phyloP scores from a whole-genome alignment of 2,329 filamentous ascomycete species.

The Alternaria gaisen region DNA sequence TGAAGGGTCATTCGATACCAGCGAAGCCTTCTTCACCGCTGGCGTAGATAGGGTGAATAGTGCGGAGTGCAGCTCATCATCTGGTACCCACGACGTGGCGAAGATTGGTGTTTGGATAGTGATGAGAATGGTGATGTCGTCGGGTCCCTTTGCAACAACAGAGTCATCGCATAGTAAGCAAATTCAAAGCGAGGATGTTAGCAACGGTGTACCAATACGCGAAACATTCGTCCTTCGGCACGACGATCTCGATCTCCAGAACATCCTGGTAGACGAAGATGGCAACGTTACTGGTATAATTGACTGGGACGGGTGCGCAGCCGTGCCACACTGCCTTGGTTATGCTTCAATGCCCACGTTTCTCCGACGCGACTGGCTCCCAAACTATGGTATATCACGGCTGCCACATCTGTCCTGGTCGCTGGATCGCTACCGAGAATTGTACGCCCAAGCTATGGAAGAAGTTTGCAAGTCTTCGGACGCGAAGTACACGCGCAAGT shows the following conservation, averaged over 20 bases:
- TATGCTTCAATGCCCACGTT: conserved; percentile 21
- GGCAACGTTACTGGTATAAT: conserved; percentile 36
- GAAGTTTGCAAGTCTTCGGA: conserved; percentile 10
- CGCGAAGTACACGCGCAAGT: conserved; percentile 24
- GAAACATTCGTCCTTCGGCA: conserved; percentile 32
- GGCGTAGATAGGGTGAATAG: conserved; percentile 5
- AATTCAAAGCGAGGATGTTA: not conserved
- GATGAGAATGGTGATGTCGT: conserved; percentile 2
- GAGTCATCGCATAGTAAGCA: not conserved
- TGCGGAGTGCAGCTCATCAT: not conserved
- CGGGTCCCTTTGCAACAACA: not conserved
- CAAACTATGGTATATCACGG: not conserved
- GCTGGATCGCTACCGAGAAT: conserved; percentile 19
- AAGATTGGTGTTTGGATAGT: not conserved
- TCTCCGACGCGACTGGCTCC: conserved; percentile 22
- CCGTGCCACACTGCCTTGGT: conserved; percentile 25
- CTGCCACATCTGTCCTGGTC: conserved; percentile 7
- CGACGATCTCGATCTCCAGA: conserved; percentile 35
- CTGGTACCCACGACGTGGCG: not conserved
- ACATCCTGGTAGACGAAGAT: conserved; percentile 29
- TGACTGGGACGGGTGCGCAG: conserved; percentile 28
- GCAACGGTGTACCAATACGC: conserved; percentile 2
- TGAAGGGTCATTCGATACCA: conserved; percentile 6
- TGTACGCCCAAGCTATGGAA: conserved; percentile 23
- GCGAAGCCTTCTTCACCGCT: conserved; percentile 8